phyloP scores from a whole-genome alignment of 2,329 filamentous ascomycete species.

The Aspergillus melleus region DNA sequence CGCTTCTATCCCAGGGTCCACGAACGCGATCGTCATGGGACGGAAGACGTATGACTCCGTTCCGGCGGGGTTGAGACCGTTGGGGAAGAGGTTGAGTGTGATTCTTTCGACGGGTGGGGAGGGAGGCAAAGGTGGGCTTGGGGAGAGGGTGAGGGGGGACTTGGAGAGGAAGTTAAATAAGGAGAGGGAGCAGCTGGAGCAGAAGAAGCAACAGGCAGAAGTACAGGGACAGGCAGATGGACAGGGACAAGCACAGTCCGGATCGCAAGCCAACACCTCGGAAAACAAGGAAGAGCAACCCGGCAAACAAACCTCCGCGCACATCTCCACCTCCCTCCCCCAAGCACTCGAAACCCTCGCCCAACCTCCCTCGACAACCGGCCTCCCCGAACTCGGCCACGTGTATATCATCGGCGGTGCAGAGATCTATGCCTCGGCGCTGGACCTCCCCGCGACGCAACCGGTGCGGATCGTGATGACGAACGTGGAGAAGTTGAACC shows the following conservation, averaged over 20 bases:
- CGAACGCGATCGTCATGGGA: constrained; percentile 90
- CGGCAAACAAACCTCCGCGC: background rate
- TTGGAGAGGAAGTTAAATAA: constrained; percentile 40
- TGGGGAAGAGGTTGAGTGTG: constrained; percentile 78
- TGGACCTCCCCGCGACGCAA: constrained; percentile 41
- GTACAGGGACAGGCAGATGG: constrained; percentile 14
- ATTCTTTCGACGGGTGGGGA: constrained; percentile 59
- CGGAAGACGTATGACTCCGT: constrained; percentile 96
- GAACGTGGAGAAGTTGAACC: constrained; percentile 33
- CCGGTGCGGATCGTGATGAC: constrained; percentile 43
- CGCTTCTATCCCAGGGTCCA: constrained; percentile 14
- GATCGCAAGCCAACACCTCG: too few relatives aligned
- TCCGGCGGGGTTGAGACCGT: constrained; percentile 72
- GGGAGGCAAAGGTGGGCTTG: constrained; percentile 31
- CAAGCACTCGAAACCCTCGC: constrained; percentile 49
- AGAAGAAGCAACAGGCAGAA: constrained; percentile 29
- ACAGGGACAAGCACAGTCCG: too few relatives aligned
- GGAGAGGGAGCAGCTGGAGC: constrained; percentile 28
- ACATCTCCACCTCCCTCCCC: background rate
- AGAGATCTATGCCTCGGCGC: constrained; percentile 75
- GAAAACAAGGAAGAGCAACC: background rate
- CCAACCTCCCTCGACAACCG: background rate
- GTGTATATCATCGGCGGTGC: constrained; percentile 89
- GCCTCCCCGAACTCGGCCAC: constrained; percentile 48
- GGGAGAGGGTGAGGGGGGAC: constrained; percentile 35